Evolutionary conservation across 345 rosid species (phyloP).

Genomic region (Lumnitzera racemosa): DNA sequence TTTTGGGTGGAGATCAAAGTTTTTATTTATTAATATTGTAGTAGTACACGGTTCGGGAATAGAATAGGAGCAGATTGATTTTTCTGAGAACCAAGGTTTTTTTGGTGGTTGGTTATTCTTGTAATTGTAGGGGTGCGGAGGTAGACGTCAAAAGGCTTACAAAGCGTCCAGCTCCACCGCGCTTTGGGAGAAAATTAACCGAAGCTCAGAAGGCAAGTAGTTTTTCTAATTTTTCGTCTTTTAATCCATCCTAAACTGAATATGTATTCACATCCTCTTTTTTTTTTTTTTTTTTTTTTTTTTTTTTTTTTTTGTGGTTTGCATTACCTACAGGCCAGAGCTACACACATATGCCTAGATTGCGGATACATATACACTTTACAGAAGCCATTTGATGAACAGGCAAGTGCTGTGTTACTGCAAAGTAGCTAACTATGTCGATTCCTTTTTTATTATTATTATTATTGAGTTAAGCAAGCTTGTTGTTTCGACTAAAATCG

Average conservation of each 20-base stretch:
- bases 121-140: conserved; percentile 57
- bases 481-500: not conserved
- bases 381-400: conserved; percentile 81
- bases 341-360: conserved; percentile 92
- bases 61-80: too few relatives aligned
- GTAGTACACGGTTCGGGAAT: too few relatives aligned
- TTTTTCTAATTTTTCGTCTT: not conserved
- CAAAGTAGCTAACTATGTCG: too few relatives aligned
- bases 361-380: conserved; percentile 86
- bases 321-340: conserved; percentile 46
- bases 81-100: too few relatives aligned
- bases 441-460: not conserved
- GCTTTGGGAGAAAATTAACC: conserved; percentile 85
- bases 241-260: too few relatives aligned
- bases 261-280: too few relatives aligned
- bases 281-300: not conserved
- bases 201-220: conserved; percentile 73
- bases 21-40: too few relatives aligned
- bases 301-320: conserved; percentile 8
- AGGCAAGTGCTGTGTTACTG: conserved; percentile 24
- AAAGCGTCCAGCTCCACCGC: conserved; percentile 96
- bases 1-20: too few relatives aligned
- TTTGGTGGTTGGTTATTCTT: not conserved
- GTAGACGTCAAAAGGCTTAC: conserved; percentile 82
- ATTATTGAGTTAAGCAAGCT: not conserved